Base-by-base conservation (phyloP, 2,329 filamentous ascomycete genomes). In the Neonectria punicea region DNA sequence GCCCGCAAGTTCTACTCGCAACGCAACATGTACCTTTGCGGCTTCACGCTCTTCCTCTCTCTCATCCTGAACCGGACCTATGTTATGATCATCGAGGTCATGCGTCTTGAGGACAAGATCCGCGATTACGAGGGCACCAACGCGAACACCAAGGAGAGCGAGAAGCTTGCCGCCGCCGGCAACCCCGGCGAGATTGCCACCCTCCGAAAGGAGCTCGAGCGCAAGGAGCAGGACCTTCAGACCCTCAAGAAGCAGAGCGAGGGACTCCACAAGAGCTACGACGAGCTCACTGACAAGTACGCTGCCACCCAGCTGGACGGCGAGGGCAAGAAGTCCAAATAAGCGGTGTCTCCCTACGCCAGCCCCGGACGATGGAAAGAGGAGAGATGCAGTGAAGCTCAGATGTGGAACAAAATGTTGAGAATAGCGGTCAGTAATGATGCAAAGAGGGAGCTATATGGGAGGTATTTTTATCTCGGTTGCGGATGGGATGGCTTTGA, bases 11-110 rank as follows among this genome's bases (percentile, higher is more conserved):
- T 99, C 87, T 99, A 99, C 88, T 97, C 94, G 67, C 95, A 99
- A 86, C 94, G 96, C 82, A 99, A 99, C 90, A 99, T 99, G 96
- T 99, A 99, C 85, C 94, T 99, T 67, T 98, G 96, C 82, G 96
- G 96, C 75, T 99, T 99, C 87, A 99, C 96, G 5, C 91, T 99
- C 69, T 98, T 99, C 89, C 91, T 99, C 67, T 98, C 95, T 58
- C 87, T 99, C 70, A 99, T 99, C 82, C 93, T 97, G 79, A 98
- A 99, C 90, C 95, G 96, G 78, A 99, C 96, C 78, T 99, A 98
- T 85, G 92, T 91, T 77, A 95, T 98, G 93, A 97, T 98, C 77
- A 88, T 97, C 71, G 94, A 98, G 74, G 89, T 92, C 56, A 92
- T 98, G 77, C 85, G 93, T 68, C 91, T 99, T 58, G 95, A 99